A percentile compares a stretch with the other conserved stretches of the same genome.
Conservation (phyloP, 2,329 filamentous ascomycete species). For the Colletotrichum liaoningense region DNA sequence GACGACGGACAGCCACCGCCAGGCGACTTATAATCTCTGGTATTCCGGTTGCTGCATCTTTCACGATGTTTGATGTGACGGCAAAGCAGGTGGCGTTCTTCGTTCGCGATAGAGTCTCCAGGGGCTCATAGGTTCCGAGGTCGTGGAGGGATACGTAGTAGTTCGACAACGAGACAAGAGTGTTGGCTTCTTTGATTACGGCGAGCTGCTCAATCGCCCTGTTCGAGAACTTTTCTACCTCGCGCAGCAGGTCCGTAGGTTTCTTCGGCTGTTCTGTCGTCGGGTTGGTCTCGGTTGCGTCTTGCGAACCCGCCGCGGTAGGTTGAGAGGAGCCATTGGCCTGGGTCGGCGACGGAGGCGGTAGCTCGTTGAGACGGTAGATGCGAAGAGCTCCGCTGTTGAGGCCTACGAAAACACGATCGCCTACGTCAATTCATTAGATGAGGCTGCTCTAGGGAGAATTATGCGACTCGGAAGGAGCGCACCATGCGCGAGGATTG, state of each 20-base stretch:
- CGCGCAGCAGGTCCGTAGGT: constrained; percentile 86
- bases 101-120: constrained; percentile 83
- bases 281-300: constrained; percentile 32
- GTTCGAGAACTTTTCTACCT: constrained; percentile 93
- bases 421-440: constrained; percentile 65
- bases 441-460: background rate
- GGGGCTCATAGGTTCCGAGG: constrained; percentile 82
- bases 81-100: constrained; percentile 92
- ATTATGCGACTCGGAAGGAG: background rate
- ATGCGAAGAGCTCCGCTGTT: constrained; percentile 90
- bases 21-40: constrained; percentile 92
- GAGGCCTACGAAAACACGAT: constrained; percentile 90
- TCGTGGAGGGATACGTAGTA: constrained; percentile 92
- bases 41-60: constrained; percentile 86
- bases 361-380: constrained; percentile 85
- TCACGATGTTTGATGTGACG: constrained; percentile 94
- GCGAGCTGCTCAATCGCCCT: constrained; percentile 93
- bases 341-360: constrained; percentile 50
- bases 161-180: constrained; percentile 91
- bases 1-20: constrained; percentile 92
- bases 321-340: constrained; percentile 47
- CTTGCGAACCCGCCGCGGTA: constrained; percentile 42
- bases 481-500: constrained; percentile 88
- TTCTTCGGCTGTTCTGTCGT: constrained; percentile 49
- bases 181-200: constrained; percentile 93